These are phyloP conservation scores for Globisporangium barbulae DNA, from an alignment of 352 stramenopile species.

Conservation along the genomic window DNA sequence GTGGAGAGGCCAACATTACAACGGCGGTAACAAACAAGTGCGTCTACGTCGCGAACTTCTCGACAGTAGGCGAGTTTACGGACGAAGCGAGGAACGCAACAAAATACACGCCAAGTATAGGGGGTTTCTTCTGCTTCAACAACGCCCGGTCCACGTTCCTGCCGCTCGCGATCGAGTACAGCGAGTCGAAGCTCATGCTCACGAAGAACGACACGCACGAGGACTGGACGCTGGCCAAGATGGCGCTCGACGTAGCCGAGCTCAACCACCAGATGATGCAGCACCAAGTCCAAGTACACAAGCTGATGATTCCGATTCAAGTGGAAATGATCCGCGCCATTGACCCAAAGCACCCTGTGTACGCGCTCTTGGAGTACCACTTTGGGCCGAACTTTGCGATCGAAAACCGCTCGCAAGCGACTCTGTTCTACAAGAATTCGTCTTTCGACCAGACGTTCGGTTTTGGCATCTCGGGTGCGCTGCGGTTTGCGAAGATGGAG, in stretches of 20 bases:
- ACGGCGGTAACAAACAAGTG: constrained; percentile 16
- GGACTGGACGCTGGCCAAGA: constrained; percentile 39
- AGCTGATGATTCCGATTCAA: constrained; percentile 32
- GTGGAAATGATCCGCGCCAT: constrained; percentile 39
- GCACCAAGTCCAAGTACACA: constrained; percentile 27
- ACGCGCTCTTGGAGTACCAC: constrained; percentile 39
- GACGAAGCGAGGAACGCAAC: constrained; percentile 15
- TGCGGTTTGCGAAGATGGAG: constrained; percentile 19
- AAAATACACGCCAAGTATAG: constrained; percentile 31
- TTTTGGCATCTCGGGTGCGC: constrained; percentile 30
- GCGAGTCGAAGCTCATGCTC: constrained; percentile 22
- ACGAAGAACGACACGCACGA: constrained; percentile 22
- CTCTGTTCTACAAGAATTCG: constrained; percentile 26
- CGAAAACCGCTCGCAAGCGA: constrained; percentile 26
- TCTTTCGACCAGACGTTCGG: constrained; percentile 33
- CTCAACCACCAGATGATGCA: constrained; percentile 32
- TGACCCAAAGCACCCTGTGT: constrained; percentile 27
- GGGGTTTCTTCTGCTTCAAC: constrained; percentile 39
- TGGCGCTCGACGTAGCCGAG: constrained; percentile 33
- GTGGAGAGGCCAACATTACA: constrained; percentile 16
- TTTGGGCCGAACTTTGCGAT: constrained; percentile 34
- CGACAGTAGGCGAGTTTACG: no score
- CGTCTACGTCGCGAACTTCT: constrained; percentile 29
- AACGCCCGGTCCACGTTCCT: constrained; percentile 18
- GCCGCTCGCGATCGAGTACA: constrained; percentile 24